Evolutionary conservation across 2,329 filamentous ascomycete species (phyloP).

Genomic region (Fusarium sp.): DNA sequence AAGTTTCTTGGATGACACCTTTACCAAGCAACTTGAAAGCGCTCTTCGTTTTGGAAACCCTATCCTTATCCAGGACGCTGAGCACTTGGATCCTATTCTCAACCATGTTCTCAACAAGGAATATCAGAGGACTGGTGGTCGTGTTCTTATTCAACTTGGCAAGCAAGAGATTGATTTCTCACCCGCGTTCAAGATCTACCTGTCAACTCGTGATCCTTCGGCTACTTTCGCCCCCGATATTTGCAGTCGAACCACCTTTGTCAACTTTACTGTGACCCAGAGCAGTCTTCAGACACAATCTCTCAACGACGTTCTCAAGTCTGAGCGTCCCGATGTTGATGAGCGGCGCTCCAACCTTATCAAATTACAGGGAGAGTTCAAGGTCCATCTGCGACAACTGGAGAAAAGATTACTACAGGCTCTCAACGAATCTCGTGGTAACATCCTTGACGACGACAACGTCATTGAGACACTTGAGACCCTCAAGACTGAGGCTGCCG

Average conservation of each 20-base stretch:
- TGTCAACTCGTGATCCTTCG: conserved; percentile 95
- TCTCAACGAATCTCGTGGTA: conserved; percentile 95
- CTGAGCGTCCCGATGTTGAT: conserved; percentile 96
- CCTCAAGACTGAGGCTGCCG: conserved; percentile 95
- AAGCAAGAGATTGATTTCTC: conserved; percentile 99
- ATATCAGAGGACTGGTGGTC: conserved; percentile 97
- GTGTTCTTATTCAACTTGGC: conserved; percentile 96
- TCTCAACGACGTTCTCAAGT: conserved; percentile 96
- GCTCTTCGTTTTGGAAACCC: conserved; percentile 97
- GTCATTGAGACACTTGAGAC: conserved; percentile 98
- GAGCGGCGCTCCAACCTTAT: conserved; percentile 96
- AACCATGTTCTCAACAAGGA: conserved; percentile 99
- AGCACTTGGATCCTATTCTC: conserved; percentile 95
- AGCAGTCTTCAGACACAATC: conserved; percentile 99
- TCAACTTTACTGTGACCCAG: conserved; percentile 99
- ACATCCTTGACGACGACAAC: conserved; percentile 97
- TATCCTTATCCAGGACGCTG: conserved; percentile 97
- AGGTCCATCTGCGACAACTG: conserved; percentile 93
- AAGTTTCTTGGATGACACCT: conserved; percentile 97
- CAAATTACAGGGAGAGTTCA: conserved; percentile 99
- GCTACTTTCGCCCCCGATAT: conserved; percentile 96
- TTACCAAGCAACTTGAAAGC: conserved; percentile 97
- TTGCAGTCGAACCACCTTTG: conserved; percentile 97
- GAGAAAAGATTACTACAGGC: conserved; percentile 95
- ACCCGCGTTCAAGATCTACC: conserved; percentile 92